phyloP scores from a whole-genome alignment of 2,329 filamentous ascomycete genomes.

The Onygenales sp. region DNA sequence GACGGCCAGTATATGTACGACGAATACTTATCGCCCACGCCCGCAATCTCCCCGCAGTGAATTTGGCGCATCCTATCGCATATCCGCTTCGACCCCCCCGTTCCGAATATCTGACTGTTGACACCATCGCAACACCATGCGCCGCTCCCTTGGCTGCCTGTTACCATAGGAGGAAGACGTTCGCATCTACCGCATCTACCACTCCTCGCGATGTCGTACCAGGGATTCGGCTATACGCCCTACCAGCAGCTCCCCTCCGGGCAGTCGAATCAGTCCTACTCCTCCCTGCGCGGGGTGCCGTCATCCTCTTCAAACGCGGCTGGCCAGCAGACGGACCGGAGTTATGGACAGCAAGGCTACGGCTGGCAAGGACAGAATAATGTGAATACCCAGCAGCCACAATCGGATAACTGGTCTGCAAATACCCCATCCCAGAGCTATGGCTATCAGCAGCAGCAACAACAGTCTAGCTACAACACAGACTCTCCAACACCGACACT shows the following conservation, averaged over 20 bases:
- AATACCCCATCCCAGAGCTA: conserved; percentile 2
- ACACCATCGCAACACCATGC: too few relatives aligned
- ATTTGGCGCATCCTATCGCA: too few relatives aligned
- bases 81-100: too few relatives aligned
- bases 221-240: conserved; percentile 9
- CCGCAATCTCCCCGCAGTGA: too few relatives aligned
- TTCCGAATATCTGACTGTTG: too few relatives aligned
- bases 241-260: conserved; percentile 7
- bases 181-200: not conserved
- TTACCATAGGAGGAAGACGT: not conserved
- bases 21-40: too few relatives aligned
- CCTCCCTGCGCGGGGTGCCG: conserved; percentile 2
- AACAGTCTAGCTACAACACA: not conserved
- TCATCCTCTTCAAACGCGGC: not conserved
- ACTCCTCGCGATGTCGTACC: conserved; percentile 8
- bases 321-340: conserved; percentile 3
- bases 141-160: too few relatives aligned
- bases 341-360: conserved; percentile 6
- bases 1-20: too few relatives aligned
- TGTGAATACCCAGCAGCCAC: not conserved
- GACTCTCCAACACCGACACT: not conserved
- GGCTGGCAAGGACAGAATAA: conserved; percentile 8
- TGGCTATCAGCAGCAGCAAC: conserved; percentile 6
- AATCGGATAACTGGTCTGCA: conserved; percentile 5
- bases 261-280: not conserved